Base-by-base conservation (phyloP, 805 yeast genomes). In the Lachancea cidri region DNA sequence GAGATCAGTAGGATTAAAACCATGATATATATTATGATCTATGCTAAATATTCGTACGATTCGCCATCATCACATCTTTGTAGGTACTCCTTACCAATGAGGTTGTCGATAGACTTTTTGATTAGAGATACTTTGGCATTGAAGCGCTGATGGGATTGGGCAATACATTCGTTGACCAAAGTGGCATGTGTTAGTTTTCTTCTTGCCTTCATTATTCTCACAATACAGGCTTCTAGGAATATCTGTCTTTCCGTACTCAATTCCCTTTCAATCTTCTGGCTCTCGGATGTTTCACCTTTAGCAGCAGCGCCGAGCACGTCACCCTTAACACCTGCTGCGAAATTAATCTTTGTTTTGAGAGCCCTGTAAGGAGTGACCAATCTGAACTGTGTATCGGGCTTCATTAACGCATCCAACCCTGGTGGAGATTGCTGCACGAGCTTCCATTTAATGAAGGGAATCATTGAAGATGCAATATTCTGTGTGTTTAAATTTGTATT, bases 191-290 rank as follows among this genome's bases (percentile, higher is more conserved):
- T 77, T 53, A 86, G 70, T 33, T 72, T 73, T 62, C 88, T 85
- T 57, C 96, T 76, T 1, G 96, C 89, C 68, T 91, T 91, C 98
- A 91, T 93, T 57, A 91, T 86, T 55, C 98, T 76, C 30, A 91
- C 98, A 65, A 93, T 87, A 56, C 95, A 86, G 2, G 98, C 96
- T 57, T 87, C 86, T 53, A 93, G 71, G 66, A 81, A 82, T 57
- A 84, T 79, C 65, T 83, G 83, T 58, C 96, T 77, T 46, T 88
- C 88, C 55, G 87, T 93, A 54, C 82, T 87, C 36, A 91, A 79
- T 57, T 88, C 95, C 60, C 78, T 81, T 50, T 77, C 82, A 2
- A 88, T 75, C 43, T 83, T 87, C 27, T 79, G 86, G 14, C 43
- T 49, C 41, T 60, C 66, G 0, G 55, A 45, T 25, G 74, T 70